phyloP scores from a whole-genome alignment of 176 grass and related monocot genomes.

The Aegilops tauschii region DNA sequence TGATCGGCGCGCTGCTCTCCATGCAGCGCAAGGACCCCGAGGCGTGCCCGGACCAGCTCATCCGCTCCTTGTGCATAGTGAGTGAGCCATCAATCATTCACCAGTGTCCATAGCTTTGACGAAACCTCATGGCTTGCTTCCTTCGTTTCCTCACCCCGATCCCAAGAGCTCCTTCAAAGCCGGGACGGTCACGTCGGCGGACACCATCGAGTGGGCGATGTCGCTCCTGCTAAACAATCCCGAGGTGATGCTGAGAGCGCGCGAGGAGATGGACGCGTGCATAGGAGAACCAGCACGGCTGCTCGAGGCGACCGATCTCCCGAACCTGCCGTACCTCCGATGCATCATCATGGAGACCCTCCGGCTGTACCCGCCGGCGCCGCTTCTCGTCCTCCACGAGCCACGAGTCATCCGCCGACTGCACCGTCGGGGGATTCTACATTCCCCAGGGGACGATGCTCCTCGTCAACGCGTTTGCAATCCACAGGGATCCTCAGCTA shows the following conservation, averaged over 20 bases:
- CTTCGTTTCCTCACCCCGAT: not conserved
- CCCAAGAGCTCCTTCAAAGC: conserved; percentile 15
- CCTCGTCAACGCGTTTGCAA: conserved; percentile 38
- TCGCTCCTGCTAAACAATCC: conserved; percentile 32
- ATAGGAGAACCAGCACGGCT: not conserved
- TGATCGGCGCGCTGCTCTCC: conserved; percentile 9
- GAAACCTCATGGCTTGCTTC: not conserved
- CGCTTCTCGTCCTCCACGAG: conserved; percentile 35
- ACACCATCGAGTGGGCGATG: conserved; percentile 31
- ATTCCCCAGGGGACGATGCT: conserved; percentile 39
- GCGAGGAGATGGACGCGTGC: not conserved
- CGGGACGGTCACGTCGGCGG: not conserved
- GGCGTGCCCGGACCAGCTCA: conserved; percentile 22
- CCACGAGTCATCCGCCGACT: conserved; percentile 33
- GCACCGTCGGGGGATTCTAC: conserved; percentile 27
- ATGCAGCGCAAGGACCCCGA: not conserved
- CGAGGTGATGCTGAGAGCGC: not conserved
- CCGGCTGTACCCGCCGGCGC: conserved; percentile 39
- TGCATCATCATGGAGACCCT: conserved; percentile 47
- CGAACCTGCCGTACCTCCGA: conserved; percentile 25
- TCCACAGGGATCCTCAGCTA: conserved; percentile 27
- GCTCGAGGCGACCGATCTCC: conserved; percentile 30
- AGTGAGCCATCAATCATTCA: not conserved
- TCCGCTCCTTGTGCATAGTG: conserved; percentile 25
- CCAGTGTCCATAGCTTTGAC: not conserved